phyloP scores from a whole-genome alignment of 2,329 filamentous ascomycete species.

The Aspergillus clavatus region DNA sequence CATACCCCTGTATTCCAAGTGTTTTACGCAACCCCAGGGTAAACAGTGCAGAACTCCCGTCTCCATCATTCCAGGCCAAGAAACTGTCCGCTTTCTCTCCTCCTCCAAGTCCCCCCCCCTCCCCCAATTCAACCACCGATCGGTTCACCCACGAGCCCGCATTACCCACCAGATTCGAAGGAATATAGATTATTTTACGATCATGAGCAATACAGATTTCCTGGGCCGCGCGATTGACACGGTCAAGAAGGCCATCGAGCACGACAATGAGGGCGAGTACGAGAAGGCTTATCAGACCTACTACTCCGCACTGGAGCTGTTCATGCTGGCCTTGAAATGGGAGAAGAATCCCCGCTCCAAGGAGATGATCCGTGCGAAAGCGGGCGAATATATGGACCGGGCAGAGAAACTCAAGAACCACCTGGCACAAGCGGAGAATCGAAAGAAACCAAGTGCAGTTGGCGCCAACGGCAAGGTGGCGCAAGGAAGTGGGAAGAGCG shows the following conservation, averaged over 20 bases:
- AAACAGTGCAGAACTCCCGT: constrained; percentile 17
- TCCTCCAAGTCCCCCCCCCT: no score
- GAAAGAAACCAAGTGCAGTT: constrained; percentile 49
- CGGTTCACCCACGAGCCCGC: constrained; percentile 7
- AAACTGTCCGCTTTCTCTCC: constrained; percentile 2
- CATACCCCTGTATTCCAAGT: no score
- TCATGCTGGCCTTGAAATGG: constrained; percentile 99
- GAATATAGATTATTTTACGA: constrained; percentile 25
- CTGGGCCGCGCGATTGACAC: constrained; percentile 92
- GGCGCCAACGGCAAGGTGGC: constrained; percentile 49
- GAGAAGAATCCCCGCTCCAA: constrained; percentile 98
- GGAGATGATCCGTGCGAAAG: constrained; percentile 94
- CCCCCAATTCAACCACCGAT: constrained; percentile 7
- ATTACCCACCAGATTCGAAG: neutral
- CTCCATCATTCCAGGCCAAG: constrained; percentile 13
- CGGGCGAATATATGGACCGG: constrained; percentile 95
- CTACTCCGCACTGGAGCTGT: constrained; percentile 92
- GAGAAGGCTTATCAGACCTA: constrained; percentile 95
- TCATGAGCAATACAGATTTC: constrained; percentile 95
- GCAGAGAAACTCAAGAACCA: constrained; percentile 97
- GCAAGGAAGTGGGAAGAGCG: constrained; percentile 51
- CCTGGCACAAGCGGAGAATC: constrained; percentile 59
- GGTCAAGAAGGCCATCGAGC: constrained; percentile 96
- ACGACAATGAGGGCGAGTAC: constrained; percentile 92
- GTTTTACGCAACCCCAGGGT: no score